These are phyloP conservation scores for Fusarium pseudocircinatum DNA, from an alignment of 2,329 filamentous ascomycete species.

Conservation along the genomic window DNA sequence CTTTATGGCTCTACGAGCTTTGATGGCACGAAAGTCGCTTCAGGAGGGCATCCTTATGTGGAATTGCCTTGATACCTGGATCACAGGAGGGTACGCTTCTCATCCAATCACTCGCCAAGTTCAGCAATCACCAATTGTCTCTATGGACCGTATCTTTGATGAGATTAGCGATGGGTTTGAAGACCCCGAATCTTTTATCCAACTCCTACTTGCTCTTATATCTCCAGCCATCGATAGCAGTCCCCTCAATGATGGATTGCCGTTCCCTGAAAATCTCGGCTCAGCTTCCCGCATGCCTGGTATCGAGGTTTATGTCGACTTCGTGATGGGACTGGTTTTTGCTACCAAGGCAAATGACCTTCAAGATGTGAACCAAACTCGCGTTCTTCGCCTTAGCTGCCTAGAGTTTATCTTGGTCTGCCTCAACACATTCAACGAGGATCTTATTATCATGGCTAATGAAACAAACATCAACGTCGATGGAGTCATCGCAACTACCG, in stretches of 20 bases:
- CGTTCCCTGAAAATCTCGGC: slow-evolving; percentile 88
- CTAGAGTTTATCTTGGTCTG: slow-evolving; percentile 85
- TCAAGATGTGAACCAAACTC: slow-evolving; percentile 73
- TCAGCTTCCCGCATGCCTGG: slow-evolving; percentile 79
- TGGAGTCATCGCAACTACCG: slow-evolving; percentile 75
- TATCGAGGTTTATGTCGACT: slow-evolving; percentile 93
- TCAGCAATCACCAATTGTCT: slow-evolving; percentile 50
- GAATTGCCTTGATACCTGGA: slow-evolving; percentile 82
- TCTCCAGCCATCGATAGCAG: slow-evolving; percentile 69
- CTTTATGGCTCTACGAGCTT: slow-evolving; percentile 78
- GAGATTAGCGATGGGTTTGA: slow-evolving; percentile 83
- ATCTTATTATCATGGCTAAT: slow-evolving; percentile 86
- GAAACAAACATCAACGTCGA: slow-evolving; percentile 81
- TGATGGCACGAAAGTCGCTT: slow-evolving; percentile 78
- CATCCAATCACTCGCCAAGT: slow-evolving; percentile 47
- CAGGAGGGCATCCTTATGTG: slow-evolving; percentile 79
- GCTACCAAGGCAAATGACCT: slow-evolving; percentile 72
- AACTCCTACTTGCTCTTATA: slow-evolving; percentile 77
- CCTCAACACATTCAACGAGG: slow-evolving; percentile 90
- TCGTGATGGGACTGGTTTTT: slow-evolving; percentile 83
- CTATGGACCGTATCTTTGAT: slow-evolving; percentile 74
- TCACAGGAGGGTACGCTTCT: slow-evolving; percentile 67
- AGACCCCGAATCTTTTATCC: slow-evolving; percentile 84
- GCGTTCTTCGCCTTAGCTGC: slow-evolving; percentile 80
- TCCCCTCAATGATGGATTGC: slow-evolving; percentile 76